Evolutionary conservation across 495 filamentous ascomycete genomes (phyloP), one percentile per base, ranked within the genome.

Genomic region (Xylaria nigripes): DNA sequence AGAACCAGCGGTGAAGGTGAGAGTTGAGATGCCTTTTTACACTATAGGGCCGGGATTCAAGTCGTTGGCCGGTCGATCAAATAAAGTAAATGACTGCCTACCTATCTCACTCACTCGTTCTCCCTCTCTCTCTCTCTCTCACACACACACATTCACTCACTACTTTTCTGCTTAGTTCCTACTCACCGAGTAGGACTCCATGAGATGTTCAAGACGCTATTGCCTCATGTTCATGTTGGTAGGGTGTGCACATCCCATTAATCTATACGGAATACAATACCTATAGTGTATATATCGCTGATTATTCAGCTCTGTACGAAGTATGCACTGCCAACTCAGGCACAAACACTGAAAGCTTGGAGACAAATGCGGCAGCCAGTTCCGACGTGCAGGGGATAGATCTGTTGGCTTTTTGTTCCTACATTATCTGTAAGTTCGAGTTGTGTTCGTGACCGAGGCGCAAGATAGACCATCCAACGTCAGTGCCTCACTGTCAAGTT

Each of bases 1-100:
- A 32, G 47, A 46, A 51, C 42, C 46, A 47, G 54, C 54, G 54
- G 54, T 57, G 54, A 57, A 57, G 54, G 41, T 50, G 25, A 30
- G 24, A 10, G 51, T 53, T 46, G 18, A 46, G 43, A 53, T 40
- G 27, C n/a, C 44, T 25, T 47, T 21, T 19, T 23, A 23, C 22
- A 22, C 6, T 45, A 5, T 34, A 23, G 21, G 19, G 21, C n/a
- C n/a, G 19, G 29, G 2, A 45, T 12, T 38, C n/a, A 32, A 48
- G 16, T 42, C 51, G 51, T 54, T 54, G 51, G 34, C 51, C 51
- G 51, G 51, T n/a, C 51, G 48, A 54, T n/a, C 51, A 48, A 47
- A 54, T 32, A 42, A 42, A 16, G 44, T 41, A 48, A 54, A 48
- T 24, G 42, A 25, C 24, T n/a, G n/a, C n/a, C n/a, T n/a, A n/a